A percentile compares a stretch with the other conserved stretches of the same genome.
These are phyloP conservation scores for Rhodotorula graminis DNA, from an alignment of 768 basidiomycete species.

Conservation along the genomic window DNA sequence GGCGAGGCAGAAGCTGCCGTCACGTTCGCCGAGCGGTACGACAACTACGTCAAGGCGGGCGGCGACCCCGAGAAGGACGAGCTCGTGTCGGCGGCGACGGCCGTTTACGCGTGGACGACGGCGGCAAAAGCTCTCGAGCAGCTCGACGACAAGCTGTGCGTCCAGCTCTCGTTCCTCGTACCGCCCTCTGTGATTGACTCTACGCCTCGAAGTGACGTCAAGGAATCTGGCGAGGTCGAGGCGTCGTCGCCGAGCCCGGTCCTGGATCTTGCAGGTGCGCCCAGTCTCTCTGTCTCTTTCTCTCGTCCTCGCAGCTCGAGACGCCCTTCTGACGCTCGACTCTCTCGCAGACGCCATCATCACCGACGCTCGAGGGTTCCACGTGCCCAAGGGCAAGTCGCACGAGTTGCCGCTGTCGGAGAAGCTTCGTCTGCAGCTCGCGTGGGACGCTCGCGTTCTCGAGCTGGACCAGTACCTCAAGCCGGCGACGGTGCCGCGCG, in stretches of 20 bases:
- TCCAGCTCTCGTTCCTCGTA: too few relatives aligned
- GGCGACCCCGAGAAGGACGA: constrained; percentile 5
- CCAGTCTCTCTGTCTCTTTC: too few relatives aligned
- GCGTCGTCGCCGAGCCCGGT: constrained; percentile 2
- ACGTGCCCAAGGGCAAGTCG: constrained; percentile 13
- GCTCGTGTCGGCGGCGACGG: constrained; percentile 11
- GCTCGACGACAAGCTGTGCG: constrained; percentile 14
- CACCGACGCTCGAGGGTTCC: constrained; percentile 20
- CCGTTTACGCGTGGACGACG: constrained; percentile 8
- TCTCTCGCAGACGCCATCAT: constrained; percentile 8
- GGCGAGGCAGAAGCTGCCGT: constrained; percentile 3
- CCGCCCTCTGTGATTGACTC: neutral
- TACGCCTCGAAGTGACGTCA: neutral
- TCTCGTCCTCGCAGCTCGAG: too few relatives aligned
- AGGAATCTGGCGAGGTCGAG: constrained; percentile 10
- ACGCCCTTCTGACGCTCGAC: neutral
- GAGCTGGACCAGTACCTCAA: neutral
- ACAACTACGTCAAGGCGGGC: constrained; percentile 1
- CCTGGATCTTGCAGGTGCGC: constrained; percentile 22
- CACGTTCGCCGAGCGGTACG: constrained; percentile 7
- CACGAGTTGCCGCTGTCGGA: constrained; percentile 13
- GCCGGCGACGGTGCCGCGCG: constrained; percentile 3
- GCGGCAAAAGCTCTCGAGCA: constrained; percentile 8
- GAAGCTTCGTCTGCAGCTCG: constrained; percentile 13
- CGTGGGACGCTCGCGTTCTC: constrained; percentile 6